Base-by-base conservation (phyloP, 805 yeast species). In the Starmerella bombi region DNA sequence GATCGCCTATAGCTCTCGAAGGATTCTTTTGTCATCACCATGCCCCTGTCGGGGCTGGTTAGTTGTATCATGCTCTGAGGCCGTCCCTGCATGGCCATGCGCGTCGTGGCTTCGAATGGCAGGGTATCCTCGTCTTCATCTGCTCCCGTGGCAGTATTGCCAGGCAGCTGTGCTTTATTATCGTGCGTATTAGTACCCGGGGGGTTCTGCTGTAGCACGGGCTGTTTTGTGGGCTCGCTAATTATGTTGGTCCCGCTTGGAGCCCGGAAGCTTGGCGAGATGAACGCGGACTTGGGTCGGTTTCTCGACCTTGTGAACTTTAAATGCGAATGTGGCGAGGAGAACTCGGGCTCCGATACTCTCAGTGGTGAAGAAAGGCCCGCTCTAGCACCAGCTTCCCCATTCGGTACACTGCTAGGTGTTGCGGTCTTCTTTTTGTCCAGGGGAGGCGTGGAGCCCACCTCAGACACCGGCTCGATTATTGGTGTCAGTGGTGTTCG, bases 1-100 rank as follows among this genome's bases (percentile, higher is more conserved):
- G 49, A 43, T 34, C 46, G 45, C 22, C 57, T 52, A 40, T 51
- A 53, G 34, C 33, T 48, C n/a, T 53, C 52, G 37, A 49, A 53
- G 29, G 48, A 41, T 34, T 48, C 49, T 34, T 44, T 47, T 17
- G 56, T 38, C 57, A 53, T 53, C 12, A 52, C 49, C 8, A 41
- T 40, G 2, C 50, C 50, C n/a, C 46, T 35, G 10, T 33, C 15
- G 17, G 46, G 32, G 10, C 40, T 34, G 16, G 56, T 44, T 18
- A 51, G 43, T n/a, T 32, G 36, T 1, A 41, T 16, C 17, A 35
- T 21, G 33, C 43, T 40, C 25, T 40, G 32, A 3, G 49, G 45
- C 20, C 51, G 38, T 21, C 45, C 46, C 15, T 40, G 41, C 25
- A 46, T 27, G n/a, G 52, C 49, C 42, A 40, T 39, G 34, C 33